phyloP scores from a whole-genome alignment of 202 grass and related monocot species.

The Digitaria exilis region DNA sequence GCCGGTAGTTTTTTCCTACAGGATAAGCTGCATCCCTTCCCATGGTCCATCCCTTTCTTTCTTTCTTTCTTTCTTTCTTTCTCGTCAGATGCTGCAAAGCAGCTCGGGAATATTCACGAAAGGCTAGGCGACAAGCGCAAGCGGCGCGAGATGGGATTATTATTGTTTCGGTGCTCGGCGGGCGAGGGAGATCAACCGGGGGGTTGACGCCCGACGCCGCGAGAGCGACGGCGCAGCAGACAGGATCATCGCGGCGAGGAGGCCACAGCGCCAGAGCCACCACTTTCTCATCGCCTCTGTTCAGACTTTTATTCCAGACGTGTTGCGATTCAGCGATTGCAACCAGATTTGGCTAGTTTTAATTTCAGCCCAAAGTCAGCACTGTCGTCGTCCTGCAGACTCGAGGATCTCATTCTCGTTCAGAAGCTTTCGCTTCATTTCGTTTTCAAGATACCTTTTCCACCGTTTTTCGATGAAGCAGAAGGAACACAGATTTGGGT shows the following conservation, averaged over 20 bases:
- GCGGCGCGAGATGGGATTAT: background rate
- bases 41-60: background rate
- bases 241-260: background rate
- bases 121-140: slow-evolving; percentile 53
- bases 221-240: slow-evolving; percentile 51
- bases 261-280: background rate
- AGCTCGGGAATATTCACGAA: slow-evolving; percentile 47
- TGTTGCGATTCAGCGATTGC: too few relatives aligned
- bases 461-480: background rate
- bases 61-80: slow-evolving; percentile 9
- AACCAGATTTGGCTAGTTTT: slow-evolving; percentile 23
- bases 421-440: background rate
- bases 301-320: slow-evolving; percentile 1
- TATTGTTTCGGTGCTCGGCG: slow-evolving; percentile 18
- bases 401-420: too few relatives aligned
- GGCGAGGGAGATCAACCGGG: slow-evolving; percentile 36
- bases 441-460: background rate
- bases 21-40: background rate
- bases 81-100: slow-evolving; percentile 45
- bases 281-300: slow-evolving; percentile 21
- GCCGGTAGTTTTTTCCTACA: slow-evolving; percentile 19
- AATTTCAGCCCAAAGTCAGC: slow-evolving; percentile 30
- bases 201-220: slow-evolving; percentile 36
- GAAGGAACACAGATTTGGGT: background rate
- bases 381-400: too few relatives aligned